Base-by-base conservation (phyloP, 2,329 filamentous ascomycete species). In the Xylaria sp. region DNA sequence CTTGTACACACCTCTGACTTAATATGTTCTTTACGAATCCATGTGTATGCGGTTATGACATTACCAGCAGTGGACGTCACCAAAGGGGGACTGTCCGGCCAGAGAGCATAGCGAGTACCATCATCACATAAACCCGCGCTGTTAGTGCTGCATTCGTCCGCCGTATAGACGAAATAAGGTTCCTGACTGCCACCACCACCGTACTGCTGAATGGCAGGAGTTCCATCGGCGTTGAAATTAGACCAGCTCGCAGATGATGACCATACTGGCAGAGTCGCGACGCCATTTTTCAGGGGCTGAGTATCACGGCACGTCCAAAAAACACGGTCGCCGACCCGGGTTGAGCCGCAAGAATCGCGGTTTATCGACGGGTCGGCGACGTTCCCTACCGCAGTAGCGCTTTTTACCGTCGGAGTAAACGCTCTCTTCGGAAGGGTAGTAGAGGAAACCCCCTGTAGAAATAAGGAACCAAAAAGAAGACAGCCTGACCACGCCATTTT, bases 81-180 rank as follows among this genome's bases (percentile, higher is more conserved):
- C 42, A 76, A 54, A 1, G 73, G 73, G 33, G 73, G 73, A 13
- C 61, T 65, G 44, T 75, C 71, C 5, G 73, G 72, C 74, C 74
- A 75, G 13, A 74, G 58, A 33, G 67, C 69, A 42, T 69, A 75
- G n/a, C 73, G 71, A 29, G 63, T 45, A 13, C 66, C 63, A 53
- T 70, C 66, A n/a, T 6, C 25, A 55, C 71, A 72, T 20, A 15
- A 17, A 10, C 71, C 71, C 4, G 61, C 64, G 25, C 42, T 67
- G 39, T 62, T 63, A 5, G 15, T 53, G 49, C 58, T 65, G 36
- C 62, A 66, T 50, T 66, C 55, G 7, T 17, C 49, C 2, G 63
- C 31, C 15, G 42, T n/a, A 17, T 66, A 63, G 55, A 59, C 51
- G 59, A 73, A 73, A 36, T 67, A 71, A 29, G 71, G 61, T 22